Evolutionary conservation across 2,329 filamentous ascomycete genomes (phyloP), one percentile per base, ranked within the genome.

Genomic region (Aspergillus caelatus): DNA sequence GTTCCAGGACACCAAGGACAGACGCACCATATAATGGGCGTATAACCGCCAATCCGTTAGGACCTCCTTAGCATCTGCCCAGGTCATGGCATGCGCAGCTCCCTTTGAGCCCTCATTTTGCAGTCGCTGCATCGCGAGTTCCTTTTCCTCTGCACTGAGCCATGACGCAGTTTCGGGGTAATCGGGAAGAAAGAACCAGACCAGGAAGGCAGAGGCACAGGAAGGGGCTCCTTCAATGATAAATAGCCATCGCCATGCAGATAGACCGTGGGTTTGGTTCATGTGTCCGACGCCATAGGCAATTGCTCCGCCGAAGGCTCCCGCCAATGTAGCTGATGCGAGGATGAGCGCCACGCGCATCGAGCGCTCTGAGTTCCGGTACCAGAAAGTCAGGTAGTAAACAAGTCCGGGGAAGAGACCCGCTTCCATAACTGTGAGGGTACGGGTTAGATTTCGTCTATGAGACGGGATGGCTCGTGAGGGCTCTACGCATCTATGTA

Each of bases 271-370:
- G 7, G 73, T 67, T 4, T 72, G 70, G 46, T 71, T 70, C 68
- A 62, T 79, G 52, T 82, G 78, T 0, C 79, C 80, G 0, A 83
- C 76, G 0, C 78, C 84, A 61, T 84, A 88, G 1, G 86, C 87
- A 69, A 81, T 82, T 9, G 84, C 79, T 2, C 85, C 85, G 4
- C 84, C 84, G 68, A 87, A 86, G 0, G 83, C 83, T 39, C 77
- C 82, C 67, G 75, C 85, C 67, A 80, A 83, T 74, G 85, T 86
- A n/a, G 75, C 88, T 77, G 79, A 87, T 73, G 71, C 84, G 57
- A 85, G 75, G 70, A 83, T 80, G 64, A 84, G 81, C 0, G 85
- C 84, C 71, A 91, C 84, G 8, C 87, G 85, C 70, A 87, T 83
- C 1, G 82, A 84, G 23, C 85, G 79, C 71, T 89, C 86, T 3